A percentile compares a stretch with the other conserved stretches of the same genome.
phyloP scores from a whole-genome alignment of 2,329 filamentous ascomycete species.

The Pezicula neosporulosa region DNA sequence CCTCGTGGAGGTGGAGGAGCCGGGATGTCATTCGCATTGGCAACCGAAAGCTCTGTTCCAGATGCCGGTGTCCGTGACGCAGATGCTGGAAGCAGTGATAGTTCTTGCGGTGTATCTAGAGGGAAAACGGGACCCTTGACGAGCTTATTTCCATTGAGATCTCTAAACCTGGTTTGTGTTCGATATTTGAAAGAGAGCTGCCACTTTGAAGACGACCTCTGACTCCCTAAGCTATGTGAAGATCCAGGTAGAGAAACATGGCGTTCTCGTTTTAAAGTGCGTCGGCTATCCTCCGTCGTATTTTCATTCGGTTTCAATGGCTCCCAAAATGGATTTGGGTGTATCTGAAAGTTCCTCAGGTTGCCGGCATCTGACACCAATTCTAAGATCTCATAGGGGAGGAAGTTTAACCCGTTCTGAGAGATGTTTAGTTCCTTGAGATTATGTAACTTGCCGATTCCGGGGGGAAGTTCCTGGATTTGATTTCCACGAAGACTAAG shows the following conservation, averaged over 20 bases:
- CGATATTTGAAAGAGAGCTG: conserved; percentile 21
- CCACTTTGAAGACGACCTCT: conserved; percentile 17
- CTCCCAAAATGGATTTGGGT: conserved; percentile 61
- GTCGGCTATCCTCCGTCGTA: no score
- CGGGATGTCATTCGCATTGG: conserved; percentile 10
- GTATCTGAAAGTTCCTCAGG: conserved; percentile 50
- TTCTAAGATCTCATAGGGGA: conserved; percentile 61
- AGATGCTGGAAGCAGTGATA: neutral
- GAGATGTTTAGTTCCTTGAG: conserved; percentile 63
- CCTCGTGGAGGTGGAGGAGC: conserved; percentile 14
- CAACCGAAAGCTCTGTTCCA: conserved; percentile 13
- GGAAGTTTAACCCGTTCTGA: conserved; percentile 55
- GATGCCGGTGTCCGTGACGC: neutral
- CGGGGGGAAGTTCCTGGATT: conserved; percentile 56
- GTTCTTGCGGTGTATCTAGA: neutral
- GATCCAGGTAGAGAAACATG: neutral
- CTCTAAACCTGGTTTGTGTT: conserved; percentile 25
- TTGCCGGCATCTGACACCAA: conserved; percentile 44
- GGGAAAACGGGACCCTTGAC: conserved; percentile 24
- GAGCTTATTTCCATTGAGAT: conserved; percentile 17
- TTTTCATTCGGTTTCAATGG: conserved; percentile 19
- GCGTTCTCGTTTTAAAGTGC: no score
- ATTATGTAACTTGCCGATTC: conserved; percentile 54
- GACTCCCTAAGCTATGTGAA: neutral
- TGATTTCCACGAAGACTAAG: conserved; percentile 64